Evolutionary conservation across 139 green algal genomes (phyloP).

Genomic region (Tetraselmis striata): DNA sequence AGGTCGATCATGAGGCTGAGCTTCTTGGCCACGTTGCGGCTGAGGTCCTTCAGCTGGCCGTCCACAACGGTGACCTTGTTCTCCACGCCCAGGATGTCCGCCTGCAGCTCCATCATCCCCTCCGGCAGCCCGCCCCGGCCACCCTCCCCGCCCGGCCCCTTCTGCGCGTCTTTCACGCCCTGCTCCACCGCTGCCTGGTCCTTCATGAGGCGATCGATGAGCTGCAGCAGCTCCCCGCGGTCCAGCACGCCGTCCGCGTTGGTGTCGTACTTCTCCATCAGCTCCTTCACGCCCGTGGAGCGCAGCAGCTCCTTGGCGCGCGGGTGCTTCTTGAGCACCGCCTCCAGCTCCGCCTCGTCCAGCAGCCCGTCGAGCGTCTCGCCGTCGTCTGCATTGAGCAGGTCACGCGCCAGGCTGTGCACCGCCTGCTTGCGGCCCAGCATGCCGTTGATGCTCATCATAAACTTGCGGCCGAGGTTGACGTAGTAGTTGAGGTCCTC

Average conservation of each 20-base stretch:
- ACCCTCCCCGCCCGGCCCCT: not conserved
- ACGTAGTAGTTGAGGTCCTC: slow-evolving; percentile 6
- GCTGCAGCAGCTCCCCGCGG: slow-evolving; percentile 1
- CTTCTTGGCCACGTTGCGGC: slow-evolving; percentile 23
- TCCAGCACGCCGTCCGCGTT: slow-evolving; percentile 8
- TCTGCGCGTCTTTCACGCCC: not conserved
- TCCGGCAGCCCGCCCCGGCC: not conserved
- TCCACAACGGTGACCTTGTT: slow-evolving; percentile 18
- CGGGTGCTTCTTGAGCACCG: slow-evolving; percentile 9
- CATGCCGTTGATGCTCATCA: slow-evolving; percentile 11
- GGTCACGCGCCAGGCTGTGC: slow-evolving; percentile 14
- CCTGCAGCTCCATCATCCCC: slow-evolving; percentile 7
- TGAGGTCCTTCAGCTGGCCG: slow-evolving; percentile 22
- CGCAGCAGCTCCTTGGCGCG: slow-evolving; percentile 3
- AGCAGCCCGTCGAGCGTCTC: slow-evolving; percentile 3
- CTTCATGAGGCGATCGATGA: not conserved
- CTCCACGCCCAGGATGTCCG: slow-evolving; percentile 12
- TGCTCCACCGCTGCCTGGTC: not conserved
- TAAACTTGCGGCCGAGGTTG: slow-evolving; percentile 10
- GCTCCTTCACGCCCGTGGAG: slow-evolving; percentile 9
- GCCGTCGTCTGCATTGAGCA: slow-evolving; percentile 4
- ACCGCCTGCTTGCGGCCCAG: slow-evolving; percentile 17
- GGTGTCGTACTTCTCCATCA: slow-evolving; percentile 17
- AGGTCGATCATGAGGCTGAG: slow-evolving; percentile 31
- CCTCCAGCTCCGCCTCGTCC: slow-evolving; percentile 8